Conservation (phyloP, 805 yeast genomes). For the Starmerella vitae region DNA sequence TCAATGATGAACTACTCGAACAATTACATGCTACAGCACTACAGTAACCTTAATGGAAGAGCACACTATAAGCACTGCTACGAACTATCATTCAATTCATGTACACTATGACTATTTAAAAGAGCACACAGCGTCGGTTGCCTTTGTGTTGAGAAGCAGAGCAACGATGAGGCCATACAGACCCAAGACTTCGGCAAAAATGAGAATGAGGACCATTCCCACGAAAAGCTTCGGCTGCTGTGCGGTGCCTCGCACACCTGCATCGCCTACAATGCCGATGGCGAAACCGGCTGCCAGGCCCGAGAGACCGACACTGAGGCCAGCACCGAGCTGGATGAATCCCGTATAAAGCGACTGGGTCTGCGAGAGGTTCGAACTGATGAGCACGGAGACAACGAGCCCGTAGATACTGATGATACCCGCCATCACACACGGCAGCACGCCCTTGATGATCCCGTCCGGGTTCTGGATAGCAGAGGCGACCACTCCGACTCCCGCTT, state of each 20-base stretch:
- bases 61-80: too few relatives aligned
- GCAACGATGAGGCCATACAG: constrained; percentile 98
- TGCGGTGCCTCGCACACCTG: constrained; percentile 97
- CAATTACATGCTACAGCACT: too few relatives aligned
- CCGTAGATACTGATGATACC: constrained; percentile 99
- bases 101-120: neutral
- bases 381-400: constrained; percentile 86
- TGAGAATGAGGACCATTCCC: constrained; percentile 94
- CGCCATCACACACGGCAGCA: constrained; percentile 97
- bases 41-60: too few relatives aligned
- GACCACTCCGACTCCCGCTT: constrained; percentile 98
- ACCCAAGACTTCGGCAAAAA: constrained; percentile 98
- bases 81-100: too few relatives aligned
- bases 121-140: constrained; percentile 66
- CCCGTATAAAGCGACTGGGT: constrained; percentile 91
- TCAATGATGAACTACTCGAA: too few relatives aligned
- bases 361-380: constrained; percentile 78
- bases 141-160: constrained; percentile 92
- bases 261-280: constrained; percentile 98
- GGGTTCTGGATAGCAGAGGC: constrained; percentile 97
- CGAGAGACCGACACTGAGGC: constrained; percentile 90
- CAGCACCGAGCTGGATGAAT: constrained; percentile 96
- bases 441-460: constrained; percentile 66
- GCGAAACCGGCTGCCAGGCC: constrained; percentile 99
- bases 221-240: constrained; percentile 98